phyloP scores from a whole-genome alignment of 768 basidiomycete genomes.

The Austroboletus eburneus region DNA sequence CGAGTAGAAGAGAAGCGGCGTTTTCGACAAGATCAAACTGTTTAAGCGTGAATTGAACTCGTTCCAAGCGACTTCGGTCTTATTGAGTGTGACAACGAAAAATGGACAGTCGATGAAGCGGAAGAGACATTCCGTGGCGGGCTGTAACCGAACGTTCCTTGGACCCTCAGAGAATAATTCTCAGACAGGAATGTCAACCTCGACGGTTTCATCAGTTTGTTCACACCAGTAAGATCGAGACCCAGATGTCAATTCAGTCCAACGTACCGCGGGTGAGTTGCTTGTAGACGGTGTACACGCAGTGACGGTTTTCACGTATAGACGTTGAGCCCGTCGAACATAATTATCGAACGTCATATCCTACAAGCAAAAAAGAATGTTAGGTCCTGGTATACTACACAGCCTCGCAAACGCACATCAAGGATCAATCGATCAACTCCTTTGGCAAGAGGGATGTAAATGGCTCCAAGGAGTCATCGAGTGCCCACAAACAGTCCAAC shows the following conservation, averaged over 20 bases:
- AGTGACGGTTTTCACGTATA: conserved; percentile 26
- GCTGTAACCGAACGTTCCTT: too few relatives aligned
- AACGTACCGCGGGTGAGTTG: conserved; percentile 16
- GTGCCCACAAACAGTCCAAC: conserved; percentile 22
- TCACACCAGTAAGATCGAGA: too few relatives aligned
- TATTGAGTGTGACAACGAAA: too few relatives aligned
- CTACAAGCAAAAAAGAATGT: conserved; percentile 7
- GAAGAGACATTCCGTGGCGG: too few relatives aligned
- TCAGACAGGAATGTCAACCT: too few relatives aligned
- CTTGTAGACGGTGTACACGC: conserved; percentile 24
- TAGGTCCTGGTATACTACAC: background rate
- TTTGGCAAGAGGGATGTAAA: conserved; percentile 20
- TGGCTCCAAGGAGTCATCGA: conserved; percentile 23
- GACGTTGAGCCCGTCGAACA: conserved; percentile 15
- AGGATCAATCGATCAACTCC: conserved; percentile 19
- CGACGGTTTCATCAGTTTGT: too few relatives aligned
- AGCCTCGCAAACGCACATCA: conserved; percentile 9
- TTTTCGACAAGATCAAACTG: conserved; percentile 94
- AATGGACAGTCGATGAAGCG: too few relatives aligned
- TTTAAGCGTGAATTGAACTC: conserved; percentile 93
- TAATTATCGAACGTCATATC: conserved; percentile 20
- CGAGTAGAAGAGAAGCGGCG: conserved; percentile 94
- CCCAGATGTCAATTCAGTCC: too few relatives aligned
- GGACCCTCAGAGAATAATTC: too few relatives aligned
- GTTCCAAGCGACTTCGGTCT: too few relatives aligned